Evolutionary conservation across 768 basidiomycete genomes (phyloP).

Genomic region (Tricholoma sp.): DNA sequence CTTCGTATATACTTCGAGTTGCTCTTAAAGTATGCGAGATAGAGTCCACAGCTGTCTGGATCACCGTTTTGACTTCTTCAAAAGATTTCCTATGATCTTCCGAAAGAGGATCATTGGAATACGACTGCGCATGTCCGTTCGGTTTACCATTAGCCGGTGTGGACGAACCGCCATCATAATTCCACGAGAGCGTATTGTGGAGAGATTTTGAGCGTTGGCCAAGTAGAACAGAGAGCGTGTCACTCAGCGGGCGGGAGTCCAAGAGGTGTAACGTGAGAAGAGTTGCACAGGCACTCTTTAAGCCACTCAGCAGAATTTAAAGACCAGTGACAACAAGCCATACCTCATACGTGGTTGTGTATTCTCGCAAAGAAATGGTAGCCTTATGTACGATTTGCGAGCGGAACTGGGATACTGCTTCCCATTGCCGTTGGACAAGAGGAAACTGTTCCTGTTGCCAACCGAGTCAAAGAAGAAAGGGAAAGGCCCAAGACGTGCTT

Average conservation of each 20-base stretch:
- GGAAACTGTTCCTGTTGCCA: slow-evolving; percentile 72
- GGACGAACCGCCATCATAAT: slow-evolving; percentile 9
- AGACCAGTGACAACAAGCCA: slow-evolving; percentile 10
- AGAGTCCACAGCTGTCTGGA: slow-evolving; percentile 45
- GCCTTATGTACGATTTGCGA: slow-evolving; percentile 86
- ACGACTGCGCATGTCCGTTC: slow-evolving; percentile 31
- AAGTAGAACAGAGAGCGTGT: slow-evolving; percentile 68
- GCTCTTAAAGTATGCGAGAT: slow-evolving; percentile 56
- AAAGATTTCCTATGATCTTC: slow-evolving; percentile 29
- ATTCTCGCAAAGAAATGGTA: slow-evolving; percentile 72
- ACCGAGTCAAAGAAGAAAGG: background rate
- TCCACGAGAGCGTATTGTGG: slow-evolving; percentile 36
- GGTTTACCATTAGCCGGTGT: slow-evolving; percentile 12
- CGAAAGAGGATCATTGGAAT: slow-evolving; percentile 5
- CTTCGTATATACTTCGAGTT: slow-evolving; percentile 54
- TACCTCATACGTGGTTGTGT: slow-evolving; percentile 48
- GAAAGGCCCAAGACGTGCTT: slow-evolving; percentile 15
- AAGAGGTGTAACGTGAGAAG: slow-evolving; percentile 84
- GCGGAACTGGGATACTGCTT: slow-evolving; percentile 79
- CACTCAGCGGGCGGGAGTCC: slow-evolving; percentile 75
- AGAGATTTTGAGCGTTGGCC: slow-evolving; percentile 64
- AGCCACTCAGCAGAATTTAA: slow-evolving; percentile 1
- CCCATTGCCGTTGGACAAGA: slow-evolving; percentile 91
- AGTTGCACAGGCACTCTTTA: slow-evolving; percentile 69
- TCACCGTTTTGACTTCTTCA: slow-evolving; percentile 49